Evolutionary conservation across 768 basidiomycete genomes (phyloP).

Genomic region (Udeniomyces megalosporus): DNA sequence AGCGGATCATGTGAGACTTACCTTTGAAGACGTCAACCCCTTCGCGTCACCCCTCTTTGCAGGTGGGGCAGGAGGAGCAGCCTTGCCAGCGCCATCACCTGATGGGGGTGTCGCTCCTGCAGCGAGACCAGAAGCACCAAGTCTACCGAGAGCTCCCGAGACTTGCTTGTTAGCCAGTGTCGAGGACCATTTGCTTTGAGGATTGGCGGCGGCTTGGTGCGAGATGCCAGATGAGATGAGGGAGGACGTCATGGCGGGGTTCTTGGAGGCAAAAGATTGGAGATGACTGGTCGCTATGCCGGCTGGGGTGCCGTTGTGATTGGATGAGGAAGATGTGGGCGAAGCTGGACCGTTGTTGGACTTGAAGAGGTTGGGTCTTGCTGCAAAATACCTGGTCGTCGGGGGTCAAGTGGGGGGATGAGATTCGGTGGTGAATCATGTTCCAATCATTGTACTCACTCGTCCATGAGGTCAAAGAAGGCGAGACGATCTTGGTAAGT

Average conservation of each 20-base stretch:
- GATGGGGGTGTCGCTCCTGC: background rate
- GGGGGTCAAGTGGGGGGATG: background rate
- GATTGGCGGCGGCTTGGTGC: background rate
- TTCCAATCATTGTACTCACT: background rate
- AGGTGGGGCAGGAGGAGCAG: background rate
- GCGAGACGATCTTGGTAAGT: conserved; percentile 1
- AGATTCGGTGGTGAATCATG: background rate
- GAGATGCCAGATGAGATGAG: background rate
- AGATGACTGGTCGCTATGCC: background rate
- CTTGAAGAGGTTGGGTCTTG: conserved; percentile 5
- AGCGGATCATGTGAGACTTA: background rate
- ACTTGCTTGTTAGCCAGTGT: background rate
- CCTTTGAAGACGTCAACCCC: no score
- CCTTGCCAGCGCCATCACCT: background rate
- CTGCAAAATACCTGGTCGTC: conserved; percentile 8
- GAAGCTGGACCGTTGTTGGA: background rate
- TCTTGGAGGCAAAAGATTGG: background rate
- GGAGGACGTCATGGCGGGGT: background rate
- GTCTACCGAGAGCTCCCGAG: background rate
- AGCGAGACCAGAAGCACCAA: background rate
- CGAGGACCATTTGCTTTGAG: background rate
- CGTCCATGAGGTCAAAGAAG: conserved; percentile 10
- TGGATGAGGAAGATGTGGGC: background rate
- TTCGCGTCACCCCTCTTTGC: no score
- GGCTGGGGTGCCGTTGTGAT: background rate